Evolutionary conservation across 306 rosid genomes (phyloP).

Genomic region (Quercus robur): DNA sequence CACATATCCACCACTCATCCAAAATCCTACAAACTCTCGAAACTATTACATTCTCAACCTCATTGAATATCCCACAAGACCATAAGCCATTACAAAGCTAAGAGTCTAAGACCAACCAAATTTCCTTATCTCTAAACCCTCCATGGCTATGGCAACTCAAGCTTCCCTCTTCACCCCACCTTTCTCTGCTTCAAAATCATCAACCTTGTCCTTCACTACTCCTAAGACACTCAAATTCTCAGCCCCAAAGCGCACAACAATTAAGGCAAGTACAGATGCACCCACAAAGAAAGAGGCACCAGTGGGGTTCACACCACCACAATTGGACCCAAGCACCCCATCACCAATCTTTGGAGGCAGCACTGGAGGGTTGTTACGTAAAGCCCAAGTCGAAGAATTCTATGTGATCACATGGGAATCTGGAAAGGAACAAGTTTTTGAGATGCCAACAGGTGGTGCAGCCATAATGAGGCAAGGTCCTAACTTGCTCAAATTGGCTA

Average conservation of each 20-base stretch:
- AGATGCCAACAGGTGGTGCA: slow-evolving; percentile 99
- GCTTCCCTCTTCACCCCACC: slow-evolving; percentile 79
- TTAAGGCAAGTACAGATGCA: slow-evolving; percentile 34
- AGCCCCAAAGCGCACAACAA: slow-evolving; percentile 14
- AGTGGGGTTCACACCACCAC: slow-evolving; percentile 87
- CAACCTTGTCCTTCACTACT: slow-evolving; percentile 44
- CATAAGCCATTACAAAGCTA: neutral
- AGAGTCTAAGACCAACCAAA: no score
- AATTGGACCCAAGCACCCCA: slow-evolving; percentile 87
- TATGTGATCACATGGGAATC: slow-evolving; percentile 95
- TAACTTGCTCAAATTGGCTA: slow-evolving; percentile 75
- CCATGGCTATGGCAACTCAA: slow-evolving; percentile 86
- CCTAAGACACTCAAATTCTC: slow-evolving; percentile 47
- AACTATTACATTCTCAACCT: neutral
- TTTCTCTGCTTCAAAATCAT: slow-evolving; percentile 30
- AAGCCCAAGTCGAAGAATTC: slow-evolving; percentile 96
- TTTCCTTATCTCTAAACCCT: neutral
- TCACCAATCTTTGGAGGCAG: slow-evolving; percentile 94
- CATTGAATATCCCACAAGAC: neutral
- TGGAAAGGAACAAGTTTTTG: slow-evolving; percentile 90
- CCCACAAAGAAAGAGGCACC: slow-evolving; percentile 54
- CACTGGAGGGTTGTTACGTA: slow-evolving; percentile 85
- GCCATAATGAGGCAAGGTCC: slow-evolving; percentile 98
- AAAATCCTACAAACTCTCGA: slow-evolving; percentile 25
- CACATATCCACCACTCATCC: slow-evolving; percentile 31